Evolutionary conservation across 345 rosid species (phyloP).

Genomic region (Carallia pectinifolia): DNA sequence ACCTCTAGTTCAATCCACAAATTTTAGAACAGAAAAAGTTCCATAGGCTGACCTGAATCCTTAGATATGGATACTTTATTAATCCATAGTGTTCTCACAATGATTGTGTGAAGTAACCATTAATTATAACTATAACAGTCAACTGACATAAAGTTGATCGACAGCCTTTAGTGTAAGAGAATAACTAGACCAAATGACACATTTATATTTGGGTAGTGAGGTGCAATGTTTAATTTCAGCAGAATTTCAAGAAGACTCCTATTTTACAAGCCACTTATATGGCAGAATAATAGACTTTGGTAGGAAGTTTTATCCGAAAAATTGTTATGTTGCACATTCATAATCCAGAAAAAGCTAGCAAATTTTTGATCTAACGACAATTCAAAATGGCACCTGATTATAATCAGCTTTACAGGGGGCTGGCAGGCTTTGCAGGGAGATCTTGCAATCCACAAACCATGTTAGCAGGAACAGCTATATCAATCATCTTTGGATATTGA

Average conservation of each 20-base stretch:
- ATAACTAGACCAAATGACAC: not conserved
- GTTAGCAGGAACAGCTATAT: constrained; percentile 81
- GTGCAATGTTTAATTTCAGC: not conserved
- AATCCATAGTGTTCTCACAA: not conserved
- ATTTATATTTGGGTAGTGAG: not conserved
- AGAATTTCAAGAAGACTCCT: not conserved
- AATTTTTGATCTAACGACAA: not conserved
- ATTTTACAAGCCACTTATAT: too few relatives aligned
- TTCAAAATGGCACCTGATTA: not conserved
- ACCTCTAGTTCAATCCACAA: too few relatives aligned
- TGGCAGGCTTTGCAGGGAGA: constrained; percentile 23
- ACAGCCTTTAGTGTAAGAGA: not conserved
- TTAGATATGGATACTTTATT: not conserved
- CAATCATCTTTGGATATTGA: constrained; percentile 88
- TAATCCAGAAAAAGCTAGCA: not conserved
- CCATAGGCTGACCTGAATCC: not conserved
- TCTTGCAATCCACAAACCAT: constrained; percentile 93
- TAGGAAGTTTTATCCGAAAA: not conserved
- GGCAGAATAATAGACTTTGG: not conserved
- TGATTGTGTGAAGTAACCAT: not conserved
- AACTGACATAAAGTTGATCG: not conserved
- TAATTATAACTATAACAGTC: not conserved
- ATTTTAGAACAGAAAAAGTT: too few relatives aligned
- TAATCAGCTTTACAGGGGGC: constrained; percentile 1
- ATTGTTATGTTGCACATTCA: not conserved